Percentiles rank a stretch among this genome's conserved stretches.
These are phyloP conservation scores for Lenwebbia sp. DNA, from an alignment of 345 rosid species.

Conservation along the genomic window DNA sequence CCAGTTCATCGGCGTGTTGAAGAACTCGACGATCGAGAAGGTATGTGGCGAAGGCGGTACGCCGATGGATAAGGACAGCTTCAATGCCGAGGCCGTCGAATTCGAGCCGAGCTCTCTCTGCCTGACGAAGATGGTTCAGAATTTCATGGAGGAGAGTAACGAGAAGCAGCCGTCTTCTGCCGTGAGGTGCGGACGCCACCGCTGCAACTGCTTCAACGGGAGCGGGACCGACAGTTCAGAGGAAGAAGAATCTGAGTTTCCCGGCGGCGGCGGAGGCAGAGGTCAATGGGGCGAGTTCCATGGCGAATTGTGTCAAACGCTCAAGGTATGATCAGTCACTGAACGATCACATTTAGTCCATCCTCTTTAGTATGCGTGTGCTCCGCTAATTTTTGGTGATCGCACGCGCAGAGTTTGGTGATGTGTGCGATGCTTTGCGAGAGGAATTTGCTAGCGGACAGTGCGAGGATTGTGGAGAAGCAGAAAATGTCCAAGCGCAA, in stretches of 20 bases:
- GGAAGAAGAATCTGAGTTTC: conserved; percentile 39
- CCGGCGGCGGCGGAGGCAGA: conserved; percentile 17
- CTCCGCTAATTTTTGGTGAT: not conserved
- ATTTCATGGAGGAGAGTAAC: conserved; percentile 61
- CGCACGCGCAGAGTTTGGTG: conserved; percentile 42
- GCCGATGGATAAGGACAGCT: not conserved
- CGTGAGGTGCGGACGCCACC: conserved; percentile 27
- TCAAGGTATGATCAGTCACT: conserved; percentile 33
- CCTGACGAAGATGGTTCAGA: conserved; percentile 65
- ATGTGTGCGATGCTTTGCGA: conserved; percentile 35
- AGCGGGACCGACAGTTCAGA: conserved; percentile 62
- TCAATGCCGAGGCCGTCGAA: conserved; percentile 17
- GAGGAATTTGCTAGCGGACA: conserved; percentile 53
- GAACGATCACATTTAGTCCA: not conserved
- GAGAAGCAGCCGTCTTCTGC: conserved; percentile 33
- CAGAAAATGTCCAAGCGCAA: conserved; percentile 47
- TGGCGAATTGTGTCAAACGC: conserved; percentile 41
- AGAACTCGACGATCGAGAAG: conserved; percentile 13
- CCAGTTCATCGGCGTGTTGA: conserved; percentile 43
- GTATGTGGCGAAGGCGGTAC: conserved; percentile 18
- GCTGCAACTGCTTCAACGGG: conserved; percentile 59
- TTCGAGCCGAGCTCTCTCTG: conserved; percentile 77
- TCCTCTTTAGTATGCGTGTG: not conserved
- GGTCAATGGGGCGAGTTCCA: conserved; percentile 8
- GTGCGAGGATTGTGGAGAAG: conserved; percentile 62